A percentile compares a stretch with the other conserved stretches of the same genome.
Evolutionary conservation across 345 rosid genomes (phyloP).

Genomic region (Eutrema yunnanense): DNA sequence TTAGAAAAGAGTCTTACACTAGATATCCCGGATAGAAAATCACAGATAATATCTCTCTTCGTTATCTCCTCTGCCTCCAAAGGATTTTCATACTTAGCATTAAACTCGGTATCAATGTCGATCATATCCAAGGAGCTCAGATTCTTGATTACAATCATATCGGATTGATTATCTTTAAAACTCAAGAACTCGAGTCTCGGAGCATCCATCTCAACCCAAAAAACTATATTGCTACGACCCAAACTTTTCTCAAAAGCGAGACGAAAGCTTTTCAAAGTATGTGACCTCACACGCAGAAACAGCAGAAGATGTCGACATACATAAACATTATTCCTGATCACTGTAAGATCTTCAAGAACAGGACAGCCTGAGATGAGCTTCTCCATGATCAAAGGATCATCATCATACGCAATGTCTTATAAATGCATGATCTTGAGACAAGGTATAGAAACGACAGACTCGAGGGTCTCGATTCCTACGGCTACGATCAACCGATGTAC

Average conservation of each 20-base stretch:
- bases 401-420: neutral
- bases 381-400: neutral
- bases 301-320: neutral
- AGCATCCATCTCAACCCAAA: neutral
- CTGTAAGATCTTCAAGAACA: neutral
- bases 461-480: neutral
- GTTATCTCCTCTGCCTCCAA: neutral
- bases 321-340: neutral
- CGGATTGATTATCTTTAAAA: neutral
- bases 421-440: constrained; percentile 6
- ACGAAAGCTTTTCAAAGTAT: neutral
- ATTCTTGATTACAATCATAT: neutral
- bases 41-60: neutral
- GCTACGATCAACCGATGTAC: neutral
- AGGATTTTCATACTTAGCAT: neutral
- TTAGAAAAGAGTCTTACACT: neutral
- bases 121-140: neutral
- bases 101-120: neutral
- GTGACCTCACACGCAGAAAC: neutral
- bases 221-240: neutral
- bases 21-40: neutral
- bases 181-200: neutral
- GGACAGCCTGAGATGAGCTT: neutral
- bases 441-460: neutral
- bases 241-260: no score